phyloP scores from a whole-genome alignment of 345 rosid species.

The Brassica carinata region DNA sequence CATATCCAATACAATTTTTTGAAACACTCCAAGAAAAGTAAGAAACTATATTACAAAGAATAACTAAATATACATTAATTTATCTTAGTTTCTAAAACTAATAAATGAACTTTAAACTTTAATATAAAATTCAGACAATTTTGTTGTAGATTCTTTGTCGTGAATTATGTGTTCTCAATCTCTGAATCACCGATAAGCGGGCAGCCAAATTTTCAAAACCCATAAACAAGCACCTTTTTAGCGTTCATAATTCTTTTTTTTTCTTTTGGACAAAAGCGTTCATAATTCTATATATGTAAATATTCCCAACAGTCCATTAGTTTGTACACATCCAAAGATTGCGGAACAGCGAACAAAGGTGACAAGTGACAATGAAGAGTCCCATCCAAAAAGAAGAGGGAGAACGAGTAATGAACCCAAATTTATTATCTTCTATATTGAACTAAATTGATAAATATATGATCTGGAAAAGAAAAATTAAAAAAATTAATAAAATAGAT shows the following conservation, averaged over 20 bases:
- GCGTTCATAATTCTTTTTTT: not conserved
- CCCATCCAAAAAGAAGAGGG: conserved; percentile 21
- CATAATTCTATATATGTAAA: not conserved
- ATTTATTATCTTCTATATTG: conserved; percentile 13
- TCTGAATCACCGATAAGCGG: not conserved
- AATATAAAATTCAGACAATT: not conserved
- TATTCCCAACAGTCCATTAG: not conserved
- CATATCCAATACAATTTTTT: not conserved
- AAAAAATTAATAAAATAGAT: not conserved
- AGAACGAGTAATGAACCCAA: conserved; percentile 31
- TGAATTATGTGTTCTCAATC: not conserved
- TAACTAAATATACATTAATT: not conserved
- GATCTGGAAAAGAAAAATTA: not conserved
- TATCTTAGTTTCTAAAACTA: not conserved
- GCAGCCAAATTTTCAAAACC: conserved; percentile 20
- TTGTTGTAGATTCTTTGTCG: not conserved
- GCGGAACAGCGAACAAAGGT: conserved; percentile 23
- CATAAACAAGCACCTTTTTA: not conserved
- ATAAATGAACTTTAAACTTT: not conserved
- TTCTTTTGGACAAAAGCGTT: not conserved
- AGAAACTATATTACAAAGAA: not conserved
- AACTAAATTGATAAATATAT: conserved; percentile 6
- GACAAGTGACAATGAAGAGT: conserved; percentile 24
- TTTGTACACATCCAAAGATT: conserved; percentile 34
- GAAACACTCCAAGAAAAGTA: not conserved